phyloP scores from a whole-genome alignment of 192 early-diverging fungal species.

The Umbelopsis sp. region DNA sequence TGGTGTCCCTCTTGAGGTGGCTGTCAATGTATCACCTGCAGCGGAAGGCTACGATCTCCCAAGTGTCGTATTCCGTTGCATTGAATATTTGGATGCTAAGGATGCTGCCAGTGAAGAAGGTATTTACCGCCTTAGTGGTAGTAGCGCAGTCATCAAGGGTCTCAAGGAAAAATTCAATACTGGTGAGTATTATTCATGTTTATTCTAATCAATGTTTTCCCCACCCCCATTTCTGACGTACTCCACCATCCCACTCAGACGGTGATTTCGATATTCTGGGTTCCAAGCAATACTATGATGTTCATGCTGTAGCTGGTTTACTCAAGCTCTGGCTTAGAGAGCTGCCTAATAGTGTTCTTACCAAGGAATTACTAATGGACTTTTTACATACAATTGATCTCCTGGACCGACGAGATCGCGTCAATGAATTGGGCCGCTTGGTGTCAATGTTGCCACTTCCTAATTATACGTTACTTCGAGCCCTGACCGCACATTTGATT shows the following conservation, averaged over 20 bases:
- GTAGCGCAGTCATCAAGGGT: slow-evolving; percentile 65
- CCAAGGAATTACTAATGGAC: slow-evolving; percentile 79
- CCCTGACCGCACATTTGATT: slow-evolving; percentile 88
- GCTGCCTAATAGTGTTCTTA: slow-evolving; percentile 85
- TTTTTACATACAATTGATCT: slow-evolving; percentile 86
- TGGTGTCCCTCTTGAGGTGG: slow-evolving; percentile 83
- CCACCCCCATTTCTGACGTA: slow-evolving; percentile 23
- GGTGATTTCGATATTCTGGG: slow-evolving; percentile 74
- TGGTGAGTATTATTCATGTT: slow-evolving; percentile 17
- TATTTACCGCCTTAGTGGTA: slow-evolving; percentile 91
- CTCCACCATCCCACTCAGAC: slow-evolving; percentile 49
- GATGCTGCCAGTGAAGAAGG: slow-evolving; percentile 92
- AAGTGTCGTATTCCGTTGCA: slow-evolving; percentile 90
- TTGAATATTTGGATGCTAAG: slow-evolving; percentile 93
- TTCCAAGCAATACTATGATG: slow-evolving; percentile 74
- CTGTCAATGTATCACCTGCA: slow-evolving; percentile 69
- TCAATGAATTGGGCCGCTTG: slow-evolving; percentile 80
- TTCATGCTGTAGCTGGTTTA: slow-evolving; percentile 92
- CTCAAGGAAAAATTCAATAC: slow-evolving; percentile 83
- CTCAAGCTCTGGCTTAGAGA: slow-evolving; percentile 93
- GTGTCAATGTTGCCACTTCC: slow-evolving; percentile 76
- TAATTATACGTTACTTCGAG: slow-evolving; percentile 90
- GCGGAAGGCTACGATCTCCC: slow-evolving; percentile 83
- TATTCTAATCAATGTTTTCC: not conserved
- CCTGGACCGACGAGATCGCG: slow-evolving; percentile 75